Base-by-base conservation (phyloP, 768 basidiomycete genomes). In the Paxillus rubicundulus region DNA sequence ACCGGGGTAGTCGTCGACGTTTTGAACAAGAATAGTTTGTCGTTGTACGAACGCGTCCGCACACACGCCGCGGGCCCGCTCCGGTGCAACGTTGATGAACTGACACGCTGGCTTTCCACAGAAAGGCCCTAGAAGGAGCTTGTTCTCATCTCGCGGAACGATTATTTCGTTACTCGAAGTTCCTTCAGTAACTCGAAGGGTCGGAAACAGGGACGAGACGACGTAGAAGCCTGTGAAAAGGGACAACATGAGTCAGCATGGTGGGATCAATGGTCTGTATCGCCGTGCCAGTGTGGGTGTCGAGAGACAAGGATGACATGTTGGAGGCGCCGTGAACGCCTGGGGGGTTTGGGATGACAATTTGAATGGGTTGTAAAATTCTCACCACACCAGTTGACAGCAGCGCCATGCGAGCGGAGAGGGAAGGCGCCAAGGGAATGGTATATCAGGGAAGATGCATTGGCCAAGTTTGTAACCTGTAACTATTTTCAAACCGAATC, bases 301-400 rank as follows among this genome's bases (percentile, higher is more conserved):
- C 21, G 32, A 50, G 39, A 42, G 37, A 28, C 33, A 39, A 6
- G 28, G 39, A 21, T 36, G 41, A 43, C 30, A 38, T 39, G 9
- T 49, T 37, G 9, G 24, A 47, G 50, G 30, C 24, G 33, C 9
- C 33, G 46, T 47, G 24, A 36, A 18, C 20, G 33, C 50, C 37
- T 21, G 40, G 41, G 38, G 33, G 41, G 40, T 33, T n/a, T 18
- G 30, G n/a, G 33, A 37, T 49, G 24, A 47, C 18, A 40, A 52
- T 36, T 30, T 54, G n/a, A 36, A 49, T 30, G 34, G 37, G 12
- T 27, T 33, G 46, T 47, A 18, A 50, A n/a, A 21, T 27, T 71
- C 89, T 73, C 60, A 94, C 95, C 95, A 74, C 87, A 87, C 95
- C 94, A 98, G 65, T 96, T 96, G 18, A 96, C 90, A 3, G 87